phyloP scores from a whole-genome alignment of 139 green algal genomes.

The Chlamydomonas sphaeroides region DNA sequence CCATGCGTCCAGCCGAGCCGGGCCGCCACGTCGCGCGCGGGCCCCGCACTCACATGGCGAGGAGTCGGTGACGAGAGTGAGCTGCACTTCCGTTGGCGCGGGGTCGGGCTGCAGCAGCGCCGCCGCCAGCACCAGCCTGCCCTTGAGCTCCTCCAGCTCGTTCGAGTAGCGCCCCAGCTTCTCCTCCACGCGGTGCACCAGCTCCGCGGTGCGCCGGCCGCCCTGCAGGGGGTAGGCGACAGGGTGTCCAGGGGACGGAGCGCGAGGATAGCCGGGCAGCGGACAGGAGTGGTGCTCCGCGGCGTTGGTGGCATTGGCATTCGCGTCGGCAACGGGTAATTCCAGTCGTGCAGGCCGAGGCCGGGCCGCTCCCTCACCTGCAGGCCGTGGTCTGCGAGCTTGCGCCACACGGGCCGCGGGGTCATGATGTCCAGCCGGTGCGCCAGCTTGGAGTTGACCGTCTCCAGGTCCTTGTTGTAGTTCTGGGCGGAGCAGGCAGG shows the following conservation, averaged over 20 bases:
- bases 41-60: too few species aligned
- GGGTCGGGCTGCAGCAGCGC: slow-evolving; percentile 40
- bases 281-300: too few species aligned
- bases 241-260: neutral
- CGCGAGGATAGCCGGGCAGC: too few species aligned
- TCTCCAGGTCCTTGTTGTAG: slow-evolving; percentile 24
- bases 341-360: too few species aligned
- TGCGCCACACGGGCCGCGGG: slow-evolving; percentile 30
- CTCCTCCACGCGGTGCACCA: slow-evolving; percentile 32
- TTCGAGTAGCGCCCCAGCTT: slow-evolving; percentile 30
- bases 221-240: neutral
- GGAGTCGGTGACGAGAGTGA: slow-evolving; percentile 34
- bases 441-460: slow-evolving; percentile 40
- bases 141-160: slow-evolving; percentile 31
- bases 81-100: slow-evolving; percentile 35
- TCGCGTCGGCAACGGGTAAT: too few species aligned
- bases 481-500: too few species aligned
- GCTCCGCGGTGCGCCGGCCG: slow-evolving; percentile 30
- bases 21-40: too few species aligned
- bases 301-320: too few species aligned
- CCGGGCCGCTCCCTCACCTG: too few species aligned
- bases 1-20: too few species aligned
- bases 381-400: slow-evolving; percentile 22
- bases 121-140: slow-evolving; percentile 11
- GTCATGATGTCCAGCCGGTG: slow-evolving; percentile 33